Evolutionary conservation across 306 rosid genomes (phyloP).

Genomic region (Citrullus colocynthis): DNA sequence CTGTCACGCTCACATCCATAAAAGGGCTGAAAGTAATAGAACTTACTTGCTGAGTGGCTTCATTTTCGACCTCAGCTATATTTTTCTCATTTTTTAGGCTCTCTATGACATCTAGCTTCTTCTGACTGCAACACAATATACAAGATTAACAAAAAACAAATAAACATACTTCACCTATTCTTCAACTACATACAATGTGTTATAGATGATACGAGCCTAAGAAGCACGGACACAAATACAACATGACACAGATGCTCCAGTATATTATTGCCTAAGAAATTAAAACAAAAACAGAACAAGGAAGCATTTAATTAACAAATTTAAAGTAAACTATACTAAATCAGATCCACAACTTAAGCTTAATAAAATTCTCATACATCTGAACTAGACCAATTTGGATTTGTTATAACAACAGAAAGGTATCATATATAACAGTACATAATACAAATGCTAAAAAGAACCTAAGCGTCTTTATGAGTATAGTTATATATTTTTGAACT

Average conservation of each 20-base stretch:
- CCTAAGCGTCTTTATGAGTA: neutral
- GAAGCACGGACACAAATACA: neutral
- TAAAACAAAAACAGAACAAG: neutral
- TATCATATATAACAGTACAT: neutral
- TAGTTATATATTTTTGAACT: neutral
- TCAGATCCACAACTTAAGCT: neutral
- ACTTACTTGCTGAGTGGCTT: constrained; percentile 36
- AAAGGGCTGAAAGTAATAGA: neutral
- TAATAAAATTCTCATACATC: neutral
- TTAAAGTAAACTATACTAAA: neutral
- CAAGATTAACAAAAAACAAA: neutral
- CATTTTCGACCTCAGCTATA: constrained; percentile 13
- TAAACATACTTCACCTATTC: neutral
- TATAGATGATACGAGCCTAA: neutral
- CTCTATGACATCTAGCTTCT: constrained; percentile 21
- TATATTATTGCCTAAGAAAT: neutral
- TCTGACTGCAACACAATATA: constrained; percentile 22
- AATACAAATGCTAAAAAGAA: neutral
- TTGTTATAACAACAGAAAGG: neutral
- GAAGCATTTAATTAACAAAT: neutral
- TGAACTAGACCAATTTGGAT: neutral
- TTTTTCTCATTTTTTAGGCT: constrained; percentile 11
- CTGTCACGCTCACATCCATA: neutral
- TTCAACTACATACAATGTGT: neutral
- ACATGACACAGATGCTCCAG: neutral